These are phyloP conservation scores for Albugo candida DNA, from an alignment of 352 stramenopile species.

Conservation along the genomic window DNA sequence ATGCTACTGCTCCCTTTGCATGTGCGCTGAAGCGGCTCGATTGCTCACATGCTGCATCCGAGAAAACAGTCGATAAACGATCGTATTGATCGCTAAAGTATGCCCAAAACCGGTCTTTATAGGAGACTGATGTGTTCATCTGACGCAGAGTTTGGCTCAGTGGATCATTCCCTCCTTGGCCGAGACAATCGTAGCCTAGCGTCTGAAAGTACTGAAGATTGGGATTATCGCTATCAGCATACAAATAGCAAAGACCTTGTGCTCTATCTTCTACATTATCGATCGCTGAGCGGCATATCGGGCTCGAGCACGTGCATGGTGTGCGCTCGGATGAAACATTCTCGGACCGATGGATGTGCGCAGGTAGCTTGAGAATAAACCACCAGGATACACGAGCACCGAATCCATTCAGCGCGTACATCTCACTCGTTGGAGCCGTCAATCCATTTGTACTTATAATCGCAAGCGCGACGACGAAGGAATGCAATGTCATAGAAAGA, in stretches of 20 bases:
- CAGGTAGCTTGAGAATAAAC: slow-evolving; percentile 52
- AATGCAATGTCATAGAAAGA: too few relatives aligned
- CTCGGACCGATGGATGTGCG: slow-evolving; percentile 13
- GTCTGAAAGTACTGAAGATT: slow-evolving; percentile 43
- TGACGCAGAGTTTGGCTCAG: slow-evolving; percentile 53
- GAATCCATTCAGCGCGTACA: slow-evolving; percentile 37
- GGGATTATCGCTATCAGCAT: slow-evolving; percentile 32
- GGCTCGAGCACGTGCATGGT: slow-evolving; percentile 41
- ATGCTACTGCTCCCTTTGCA: slow-evolving; percentile 45
- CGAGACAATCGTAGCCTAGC: slow-evolving; percentile 53
- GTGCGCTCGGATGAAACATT: slow-evolving; percentile 10
- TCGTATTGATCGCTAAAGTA: slow-evolving; percentile 59
- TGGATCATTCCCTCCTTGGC: slow-evolving; percentile 48
- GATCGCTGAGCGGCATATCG: slow-evolving; percentile 19
- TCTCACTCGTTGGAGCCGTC: background rate
- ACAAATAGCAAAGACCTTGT: slow-evolving; percentile 55
- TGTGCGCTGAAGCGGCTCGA: slow-evolving; percentile 43
- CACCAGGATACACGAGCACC: slow-evolving; percentile 47
- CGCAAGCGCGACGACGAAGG: too few relatives aligned
- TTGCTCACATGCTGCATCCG: slow-evolving; percentile 15
- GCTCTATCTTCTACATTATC: slow-evolving; percentile 15
- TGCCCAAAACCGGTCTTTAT: slow-evolving; percentile 27
- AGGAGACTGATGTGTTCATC: slow-evolving; percentile 4
- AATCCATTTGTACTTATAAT: too few relatives aligned
- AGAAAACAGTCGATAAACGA: slow-evolving; percentile 6